Percentiles rank a stretch among this genome's conserved stretches.
Conservation (phyloP, 1,139 yeast species). For the Hemisphaericaspora subhashii region DNA sequence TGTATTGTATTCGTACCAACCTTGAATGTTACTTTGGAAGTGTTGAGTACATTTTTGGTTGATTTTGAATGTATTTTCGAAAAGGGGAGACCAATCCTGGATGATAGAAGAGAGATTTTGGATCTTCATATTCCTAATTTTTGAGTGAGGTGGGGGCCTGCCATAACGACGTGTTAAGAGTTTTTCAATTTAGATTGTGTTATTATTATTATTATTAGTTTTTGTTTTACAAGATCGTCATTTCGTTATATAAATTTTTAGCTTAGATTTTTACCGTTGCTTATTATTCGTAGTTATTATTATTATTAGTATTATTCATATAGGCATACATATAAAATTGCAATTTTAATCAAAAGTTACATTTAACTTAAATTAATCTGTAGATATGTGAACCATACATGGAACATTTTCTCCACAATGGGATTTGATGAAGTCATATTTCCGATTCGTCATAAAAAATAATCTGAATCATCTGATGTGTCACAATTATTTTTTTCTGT, state of each 20-base stretch:
- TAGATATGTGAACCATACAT: too few species aligned
- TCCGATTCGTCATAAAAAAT: neutral
- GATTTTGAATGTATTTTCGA: constrained; percentile 69
- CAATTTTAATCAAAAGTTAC: too few species aligned
- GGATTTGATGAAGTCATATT: neutral
- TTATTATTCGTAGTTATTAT: neutral
- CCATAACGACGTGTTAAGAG: neutral
- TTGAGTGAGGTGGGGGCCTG: constrained; percentile 15
- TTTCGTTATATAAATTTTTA: neutral
- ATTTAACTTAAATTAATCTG: too few species aligned
- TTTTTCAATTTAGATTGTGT: neutral
- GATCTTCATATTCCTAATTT: constrained; percentile 47
- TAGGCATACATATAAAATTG: too few species aligned
- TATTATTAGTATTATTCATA: too few species aligned
- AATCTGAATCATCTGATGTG: neutral
- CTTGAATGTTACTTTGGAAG: constrained; percentile 65
- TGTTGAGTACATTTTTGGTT: constrained; percentile 60
- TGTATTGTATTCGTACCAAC: constrained; percentile 90
- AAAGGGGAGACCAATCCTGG: constrained; percentile 44
- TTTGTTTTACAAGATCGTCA: neutral
- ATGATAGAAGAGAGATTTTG: constrained; percentile 36
- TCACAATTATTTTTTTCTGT: neutral
- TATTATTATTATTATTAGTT: neutral
- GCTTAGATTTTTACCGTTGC: neutral
- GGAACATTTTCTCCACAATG: too few species aligned